Evolutionary conservation across 2,329 filamentous ascomycete species (phyloP), one percentile per base, ranked within the genome.

Genomic region (Knufia petricola): DNA sequence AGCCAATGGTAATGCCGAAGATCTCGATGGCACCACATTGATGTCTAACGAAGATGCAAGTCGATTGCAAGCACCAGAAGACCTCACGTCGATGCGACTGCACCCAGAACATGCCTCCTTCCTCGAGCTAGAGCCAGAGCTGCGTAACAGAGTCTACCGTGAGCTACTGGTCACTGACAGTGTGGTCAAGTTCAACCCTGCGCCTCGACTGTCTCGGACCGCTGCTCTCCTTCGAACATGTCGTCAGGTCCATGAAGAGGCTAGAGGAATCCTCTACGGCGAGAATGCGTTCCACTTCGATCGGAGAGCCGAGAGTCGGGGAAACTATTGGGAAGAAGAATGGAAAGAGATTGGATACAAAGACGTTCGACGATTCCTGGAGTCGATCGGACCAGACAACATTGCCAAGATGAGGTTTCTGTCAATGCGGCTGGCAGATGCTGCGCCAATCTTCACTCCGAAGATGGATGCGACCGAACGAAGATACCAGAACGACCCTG

Each of bases 291-390:
- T 75, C 59, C 52, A 61, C 32, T 71, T 76, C 51, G 34, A 66
- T 66, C 31, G 66, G 63, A 48, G 55, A 52, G 39, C 52, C 53
- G n/a, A 63, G 57, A 2, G 30, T 37, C 66, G 69, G 36, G 64
- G 55, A 50, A 63, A 54, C 30, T 73, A 66, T 62, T 72, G 66
- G 61, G 63, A 64, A 30, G 53, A 59, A 2, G 57, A 64, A 15
- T 68, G 65, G 50, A 68, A 64, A 49, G 72, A 74, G 55, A 64
- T 74, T 30, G 73, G 71, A 34, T 75, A 71, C 59, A 66, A 66
- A 43, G 67, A 70, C 43, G 58, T 67, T 15, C 64, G 69, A 6
- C 63, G 66, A 3, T 72, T 72, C 40, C 59, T 76, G 26, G 68
- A 67, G 48, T 63, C 63, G 38, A 74, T 76, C 30, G 73, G 73